These are phyloP conservation scores for Inga oerstediana DNA, from an alignment of 306 rosid species.

Conservation along the genomic window DNA sequence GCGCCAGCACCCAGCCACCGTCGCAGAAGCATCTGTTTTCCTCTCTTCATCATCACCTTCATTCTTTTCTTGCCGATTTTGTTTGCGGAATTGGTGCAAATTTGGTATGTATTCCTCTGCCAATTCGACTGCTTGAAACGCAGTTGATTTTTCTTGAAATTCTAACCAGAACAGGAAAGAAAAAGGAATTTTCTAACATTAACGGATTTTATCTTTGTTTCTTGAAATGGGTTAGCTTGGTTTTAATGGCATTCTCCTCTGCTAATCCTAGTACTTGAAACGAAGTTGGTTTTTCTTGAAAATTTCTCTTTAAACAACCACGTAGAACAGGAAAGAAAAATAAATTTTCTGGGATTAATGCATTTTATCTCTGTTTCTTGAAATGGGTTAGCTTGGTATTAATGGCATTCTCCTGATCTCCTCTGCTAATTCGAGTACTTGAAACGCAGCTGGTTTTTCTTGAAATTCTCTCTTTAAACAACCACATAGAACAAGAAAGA, in stretches of 20 bases:
- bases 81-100: neutral
- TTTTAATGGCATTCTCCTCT: neutral
- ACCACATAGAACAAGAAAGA: neutral
- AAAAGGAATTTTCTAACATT: neutral
- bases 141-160: too few species aligned
- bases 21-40: neutral
- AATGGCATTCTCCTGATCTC: neutral
- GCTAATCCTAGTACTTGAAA: neutral
- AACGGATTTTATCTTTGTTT: neutral
- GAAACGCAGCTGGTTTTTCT: neutral
- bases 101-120: neutral
- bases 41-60: neutral
- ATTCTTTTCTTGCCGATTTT: neutral
- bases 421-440: neutral
- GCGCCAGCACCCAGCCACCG: neutral
- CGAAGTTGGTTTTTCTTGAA: neutral
- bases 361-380: neutral
- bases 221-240: neutral
- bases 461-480: neutral
- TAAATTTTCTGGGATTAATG: neutral
- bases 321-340: neutral
- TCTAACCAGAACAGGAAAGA: too few species aligned
- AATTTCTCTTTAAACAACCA: neutral
- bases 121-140: neutral
- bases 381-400: neutral